phyloP scores from a whole-genome alignment of 1,139 yeast species.

The Pneumocystis wakefieldiae region DNA sequence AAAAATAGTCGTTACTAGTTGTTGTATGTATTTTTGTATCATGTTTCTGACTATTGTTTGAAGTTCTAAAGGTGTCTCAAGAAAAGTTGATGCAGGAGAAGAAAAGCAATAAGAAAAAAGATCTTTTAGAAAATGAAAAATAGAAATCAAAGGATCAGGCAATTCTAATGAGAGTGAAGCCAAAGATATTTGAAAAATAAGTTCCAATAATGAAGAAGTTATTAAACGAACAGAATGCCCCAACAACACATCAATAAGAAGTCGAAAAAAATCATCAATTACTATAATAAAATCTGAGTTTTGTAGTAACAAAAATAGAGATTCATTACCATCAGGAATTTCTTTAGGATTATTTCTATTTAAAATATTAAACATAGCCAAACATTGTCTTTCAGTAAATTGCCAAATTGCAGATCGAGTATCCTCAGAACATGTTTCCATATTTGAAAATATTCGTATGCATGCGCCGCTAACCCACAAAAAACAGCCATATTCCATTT shows the following conservation, averaged over 20 bases:
- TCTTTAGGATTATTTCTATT: slow-evolving; percentile 24
- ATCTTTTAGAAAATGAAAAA: slow-evolving; percentile 65
- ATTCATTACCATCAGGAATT: slow-evolving; percentile 40
- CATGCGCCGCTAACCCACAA: slow-evolving; percentile 82
- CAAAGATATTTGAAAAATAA: slow-evolving; percentile 47
- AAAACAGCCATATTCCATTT: slow-evolving; percentile 63
- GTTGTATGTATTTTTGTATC: slow-evolving; percentile 37
- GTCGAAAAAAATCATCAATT: slow-evolving; percentile 76
- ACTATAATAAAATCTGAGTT: slow-evolving; percentile 19
- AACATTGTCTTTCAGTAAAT: slow-evolving; percentile 34
- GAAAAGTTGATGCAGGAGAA: slow-evolving; percentile 61
- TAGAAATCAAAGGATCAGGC: slow-evolving; percentile 53
- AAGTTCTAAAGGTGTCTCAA: slow-evolving; percentile 42
- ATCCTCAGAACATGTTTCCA: slow-evolving; percentile 27
- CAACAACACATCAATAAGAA: slow-evolving; percentile 67
- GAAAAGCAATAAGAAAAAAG: slow-evolving; percentile 71
- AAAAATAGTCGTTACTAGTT: slow-evolving; percentile 40
- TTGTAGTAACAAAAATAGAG: neutral
- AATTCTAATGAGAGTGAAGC: slow-evolving; percentile 46
- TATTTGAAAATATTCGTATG: slow-evolving; percentile 56
- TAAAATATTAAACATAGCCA: slow-evolving; percentile 29
- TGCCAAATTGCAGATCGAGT: slow-evolving; percentile 35
- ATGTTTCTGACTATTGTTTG: slow-evolving; percentile 32
- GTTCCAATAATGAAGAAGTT: slow-evolving; percentile 38
- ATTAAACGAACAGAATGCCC: slow-evolving; percentile 59